Base-by-base conservation (phyloP, 306 rosid species). In the Cicer cuneatum region DNA sequence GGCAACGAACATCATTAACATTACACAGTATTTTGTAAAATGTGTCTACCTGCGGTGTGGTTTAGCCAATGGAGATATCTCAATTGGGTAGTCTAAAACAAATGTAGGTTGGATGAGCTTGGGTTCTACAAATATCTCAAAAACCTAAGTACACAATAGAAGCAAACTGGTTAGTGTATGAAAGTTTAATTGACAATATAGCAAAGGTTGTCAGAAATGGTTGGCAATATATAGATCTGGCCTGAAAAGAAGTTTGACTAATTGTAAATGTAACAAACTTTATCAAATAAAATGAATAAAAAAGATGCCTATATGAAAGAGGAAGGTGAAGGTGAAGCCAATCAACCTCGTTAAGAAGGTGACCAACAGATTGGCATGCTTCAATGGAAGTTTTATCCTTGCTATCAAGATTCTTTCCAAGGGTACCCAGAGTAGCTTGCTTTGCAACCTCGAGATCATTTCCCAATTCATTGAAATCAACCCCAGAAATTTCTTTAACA, bases 1-100 rank as follows among this genome's bases (percentile, higher is more conserved):
- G 64, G 69, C 21, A 70, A 59, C 52, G 8, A 16, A 52, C 18
- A 69, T 37, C 15, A 60, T 64, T 52, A 84, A 60, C 6, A 78
- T 72, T 63, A 75, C 7, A 41, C 6, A 13, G 37, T 39, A 48
- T 8, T 39, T 70, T 76, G 70, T 37, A 9, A 62, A 46, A 67
- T 58, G 4, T 61, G 56, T 54, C 69, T 86, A 92, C 99, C 99
- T 94, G 76, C 93, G 80, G 79, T 94, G 99, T 73, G 97, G 96
- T 81, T 94, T 94, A 66, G 99, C 99, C 77, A 94, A 79, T 24
- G 99, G 97, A 81, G 99, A 94, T 85, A 94, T 83, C 89, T 94
- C 97, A 69, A 94, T 72, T 42, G 99, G 99, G 78, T 94, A 94
- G 87, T 94, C 97, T 83, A 94, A 83, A 52, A 94, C 99, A 86